Percentiles rank a stretch among this genome's conserved stretches.
phyloP scores from a whole-genome alignment of 2,329 filamentous ascomycete genomes.

The Aspergillus candidus region DNA sequence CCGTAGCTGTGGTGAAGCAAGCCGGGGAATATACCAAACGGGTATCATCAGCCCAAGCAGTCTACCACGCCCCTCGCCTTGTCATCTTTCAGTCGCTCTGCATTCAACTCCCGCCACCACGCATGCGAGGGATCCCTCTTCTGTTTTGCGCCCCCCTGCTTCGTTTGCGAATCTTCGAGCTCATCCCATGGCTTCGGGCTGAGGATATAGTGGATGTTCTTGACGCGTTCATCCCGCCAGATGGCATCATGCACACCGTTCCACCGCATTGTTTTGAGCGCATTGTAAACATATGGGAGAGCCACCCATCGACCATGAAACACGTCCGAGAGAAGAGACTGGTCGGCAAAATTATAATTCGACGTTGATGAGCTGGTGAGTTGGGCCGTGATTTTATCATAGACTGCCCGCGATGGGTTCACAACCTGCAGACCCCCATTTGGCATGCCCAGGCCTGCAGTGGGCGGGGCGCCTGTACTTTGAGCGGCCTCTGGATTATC shows the following conservation, averaged over 20 bases:
- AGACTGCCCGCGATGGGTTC: constrained; percentile 50
- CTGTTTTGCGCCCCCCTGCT: constrained; percentile 12
- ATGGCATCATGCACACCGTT: constrained; percentile 52
- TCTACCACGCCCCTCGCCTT: constrained; percentile 18
- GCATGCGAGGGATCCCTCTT: constrained; percentile 45
- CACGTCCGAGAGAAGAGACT: constrained; percentile 49
- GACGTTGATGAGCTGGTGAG: constrained; percentile 42
- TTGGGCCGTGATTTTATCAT: constrained; percentile 46
- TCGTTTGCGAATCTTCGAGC: constrained; percentile 7
- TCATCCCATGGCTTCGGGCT: constrained; percentile 61
- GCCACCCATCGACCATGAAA: constrained; percentile 52
- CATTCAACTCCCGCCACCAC: constrained; percentile 55
- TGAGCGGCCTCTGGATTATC: constrained; percentile 19
- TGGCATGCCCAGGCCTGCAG: constrained; percentile 51
- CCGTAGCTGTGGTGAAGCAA: no score
- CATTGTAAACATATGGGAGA: constrained; percentile 58
- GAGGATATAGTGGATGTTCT: constrained; percentile 59
- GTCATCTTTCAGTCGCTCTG: constrained; percentile 45
- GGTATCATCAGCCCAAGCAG: not conserved
- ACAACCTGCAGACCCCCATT: constrained; percentile 59
- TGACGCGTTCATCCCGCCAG: constrained; percentile 55
- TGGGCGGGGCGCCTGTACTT: constrained; percentile 42
- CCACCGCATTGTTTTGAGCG: constrained; percentile 51
- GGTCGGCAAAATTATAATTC: constrained; percentile 56
- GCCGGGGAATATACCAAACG: not conserved